Evolutionary conservation across 1,139 yeast genomes (phyloP), one percentile per base, ranked within the genome.

Genomic region (Wickerhamomyces sp.): DNA sequence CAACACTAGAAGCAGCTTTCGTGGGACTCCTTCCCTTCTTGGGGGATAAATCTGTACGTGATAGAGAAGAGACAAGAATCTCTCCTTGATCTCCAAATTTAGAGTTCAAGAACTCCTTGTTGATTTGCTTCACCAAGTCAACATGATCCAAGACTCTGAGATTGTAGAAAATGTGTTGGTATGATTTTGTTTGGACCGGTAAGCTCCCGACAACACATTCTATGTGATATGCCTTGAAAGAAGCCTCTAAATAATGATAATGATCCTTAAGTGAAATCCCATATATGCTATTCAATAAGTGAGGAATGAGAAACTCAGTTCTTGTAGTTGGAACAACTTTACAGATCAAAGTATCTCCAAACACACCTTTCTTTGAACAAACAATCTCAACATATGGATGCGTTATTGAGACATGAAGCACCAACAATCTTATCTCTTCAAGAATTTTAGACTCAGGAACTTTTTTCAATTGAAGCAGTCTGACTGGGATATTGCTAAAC

Each of bases 401-500:
- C 1, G 52, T 49, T 1, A 71, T 51, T 11, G 70, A 53, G 18
- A 72, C 50, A 33, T 68, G 67, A 10, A 75, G 61, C 0, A 76
- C 46, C 8, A 56, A 57, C 10, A 55, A 53, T 48, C 72, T 69
- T 1, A 80, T 36, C 0, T 59, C 63, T n/a, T 62, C 63, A 0
- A 70, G 27, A 1, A 45, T 11, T 37, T 47, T 55, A 7, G 15
- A 67, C 47, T 32, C 58, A 55, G 36, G 51, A 47, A 56, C 48
- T 7, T 58, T 52, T n/a, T 57, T 36, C 3, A 66, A 39, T 10
- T 64, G 65, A 10, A 50, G 53, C 36, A 72, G 66, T 30, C 96
- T 66, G 2, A 86, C 90, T 0, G 91, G 90, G 2, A 78, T 44
- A 36, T 67, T 70, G 18, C 68, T 63, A 58, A 84, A 84, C 18